Percentiles rank a stretch among this genome's conserved stretches.
phyloP scores from a whole-genome alignment of 768 basidiomycete species.

The Psilocybe sp. region DNA sequence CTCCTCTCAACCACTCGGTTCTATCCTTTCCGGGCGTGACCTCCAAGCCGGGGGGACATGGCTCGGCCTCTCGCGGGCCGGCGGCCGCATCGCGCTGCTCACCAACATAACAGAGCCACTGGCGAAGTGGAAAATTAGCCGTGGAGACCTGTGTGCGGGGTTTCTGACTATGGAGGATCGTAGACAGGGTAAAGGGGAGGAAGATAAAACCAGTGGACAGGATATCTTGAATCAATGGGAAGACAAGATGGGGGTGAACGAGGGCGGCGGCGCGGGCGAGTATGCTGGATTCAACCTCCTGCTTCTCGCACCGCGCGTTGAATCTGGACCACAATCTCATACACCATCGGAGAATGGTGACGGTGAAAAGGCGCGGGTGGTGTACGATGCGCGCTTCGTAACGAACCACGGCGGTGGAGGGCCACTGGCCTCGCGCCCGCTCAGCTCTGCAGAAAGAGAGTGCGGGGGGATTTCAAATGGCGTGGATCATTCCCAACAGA shows the following conservation, averaged over 20 bases:
- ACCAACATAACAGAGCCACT: constrained; percentile 83
- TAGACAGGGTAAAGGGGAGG: no score
- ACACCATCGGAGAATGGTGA: background rate
- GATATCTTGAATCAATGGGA: constrained; percentile 34
- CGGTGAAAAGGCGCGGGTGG: background rate
- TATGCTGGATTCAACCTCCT: constrained; percentile 85
- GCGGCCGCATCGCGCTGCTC: constrained; percentile 61
- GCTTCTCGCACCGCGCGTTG: constrained; percentile 48
- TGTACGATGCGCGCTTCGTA: constrained; percentile 54
- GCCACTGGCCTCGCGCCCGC: constrained; percentile 46
- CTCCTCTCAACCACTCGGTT: constrained; percentile 11
- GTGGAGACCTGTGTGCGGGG: constrained; percentile 65
- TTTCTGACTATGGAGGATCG: constrained; percentile 48
- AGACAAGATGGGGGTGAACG: constrained; percentile 44
- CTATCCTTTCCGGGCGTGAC: constrained; percentile 75
- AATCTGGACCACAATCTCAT: constrained; percentile 27
- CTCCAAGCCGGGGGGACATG: constrained; percentile 75
- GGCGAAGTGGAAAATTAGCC: constrained; percentile 48
- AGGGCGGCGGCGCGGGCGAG: constrained; percentile 38
- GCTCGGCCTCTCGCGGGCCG: constrained; percentile 68
- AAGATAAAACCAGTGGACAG: no score
- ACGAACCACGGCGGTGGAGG: constrained; percentile 77
- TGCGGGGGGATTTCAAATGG: constrained; percentile 75
- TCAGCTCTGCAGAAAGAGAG: constrained; percentile 45
- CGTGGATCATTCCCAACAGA: constrained; percentile 19